Conservation (phyloP, 2,329 filamentous ascomycete species). For the Aspergillus vadensis region DNA sequence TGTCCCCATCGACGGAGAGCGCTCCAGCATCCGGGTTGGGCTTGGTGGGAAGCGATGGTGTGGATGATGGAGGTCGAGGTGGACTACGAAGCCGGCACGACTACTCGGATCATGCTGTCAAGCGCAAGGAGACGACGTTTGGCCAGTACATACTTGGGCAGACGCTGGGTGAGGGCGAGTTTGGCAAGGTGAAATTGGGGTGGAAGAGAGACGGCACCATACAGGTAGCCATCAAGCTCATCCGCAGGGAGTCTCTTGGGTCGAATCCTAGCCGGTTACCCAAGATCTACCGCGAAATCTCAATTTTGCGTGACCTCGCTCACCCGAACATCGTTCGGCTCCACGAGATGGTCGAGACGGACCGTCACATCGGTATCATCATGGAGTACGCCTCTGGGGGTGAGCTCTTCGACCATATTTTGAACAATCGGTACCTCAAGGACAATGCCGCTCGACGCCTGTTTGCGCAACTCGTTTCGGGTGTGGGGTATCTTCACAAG, state of each 20-base stretch:
- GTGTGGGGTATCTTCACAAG: conserved; percentile 96
- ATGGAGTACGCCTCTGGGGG: conserved; percentile 97
- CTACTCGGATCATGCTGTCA: conserved; percentile 57
- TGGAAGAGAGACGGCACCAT: conserved; percentile 96
- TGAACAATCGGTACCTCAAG: conserved; percentile 95
- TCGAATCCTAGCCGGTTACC: conserved; percentile 84
- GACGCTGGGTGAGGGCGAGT: conserved; percentile 95
- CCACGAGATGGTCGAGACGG: conserved; percentile 98
- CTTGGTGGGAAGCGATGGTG: conserved; percentile 53
- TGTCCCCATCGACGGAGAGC: conserved; percentile 47
- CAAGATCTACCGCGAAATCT: conserved; percentile 97
- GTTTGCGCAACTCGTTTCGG: conserved; percentile 93
- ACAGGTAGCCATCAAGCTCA: conserved; percentile 96
- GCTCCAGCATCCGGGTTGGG: conserved; percentile 52
- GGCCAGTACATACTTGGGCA: conserved; percentile 95
- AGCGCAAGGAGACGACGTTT: conserved; percentile 82
- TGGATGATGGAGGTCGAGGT: conserved; percentile 46
- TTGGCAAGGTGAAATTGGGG: conserved; percentile 96
- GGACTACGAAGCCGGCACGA: conserved; percentile 56
- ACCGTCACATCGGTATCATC: conserved; percentile 96
- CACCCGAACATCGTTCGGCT: conserved; percentile 96
- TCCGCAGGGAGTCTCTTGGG: conserved; percentile 86
- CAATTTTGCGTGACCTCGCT: conserved; percentile 81
- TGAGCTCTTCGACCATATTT: conserved; percentile 96
- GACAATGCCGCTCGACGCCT: conserved; percentile 86